Evolutionary conservation across 1,284 basidiomycete genomes (phyloP), one percentile per base, ranked within the genome.

Genomic region (Gomphus bonarii): DNA sequence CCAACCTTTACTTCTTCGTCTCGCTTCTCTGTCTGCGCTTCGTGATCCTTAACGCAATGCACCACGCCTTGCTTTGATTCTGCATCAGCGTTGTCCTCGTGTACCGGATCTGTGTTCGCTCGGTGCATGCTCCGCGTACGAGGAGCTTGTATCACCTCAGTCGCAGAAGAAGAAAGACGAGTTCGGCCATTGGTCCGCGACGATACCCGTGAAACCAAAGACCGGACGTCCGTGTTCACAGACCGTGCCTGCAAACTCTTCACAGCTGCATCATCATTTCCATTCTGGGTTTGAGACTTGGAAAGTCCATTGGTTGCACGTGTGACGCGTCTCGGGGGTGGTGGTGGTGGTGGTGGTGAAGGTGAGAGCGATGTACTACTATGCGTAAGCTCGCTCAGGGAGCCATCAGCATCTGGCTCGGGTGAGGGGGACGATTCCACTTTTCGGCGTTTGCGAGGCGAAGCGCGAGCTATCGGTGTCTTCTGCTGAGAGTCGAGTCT

Each of bases 381-480:
- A 47, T 47, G 50, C 9, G 56, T 58, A 22, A 58, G 38, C 40
- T 50, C 58, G 36, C 47, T 59, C 1, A 48, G 47, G 11, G 58
- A 54, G 47, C 30, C 9, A 28, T 54, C 58, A 30, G 56, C 47
- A 20, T 70, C 67, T 7, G 52, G 56, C 25, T 69, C 68, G n/a
- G 66, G 63, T 25, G 72, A 72, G 6, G 72, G 68, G 1, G 73
- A 68, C 11, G 72, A 74, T 36, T 77, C 75, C 9, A 77, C 68
- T 49, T 75, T 71, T 60, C 72, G 68, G 54, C 78, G 74, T 66
- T 80, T 80, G 51, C 73, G 70, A 14, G 73, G 68, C 4, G 56
- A 38, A 18, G 62, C 40, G 30, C 43, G 48, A 40, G 30, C 65
- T 57, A 30, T 52, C 50, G 14, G 62, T 62, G 33, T 62, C 58